Percentiles rank a stretch among this genome's conserved stretches.
phyloP scores from a whole-genome alignment of 352 stramenopile species.

The Peronospora belbahrii region DNA sequence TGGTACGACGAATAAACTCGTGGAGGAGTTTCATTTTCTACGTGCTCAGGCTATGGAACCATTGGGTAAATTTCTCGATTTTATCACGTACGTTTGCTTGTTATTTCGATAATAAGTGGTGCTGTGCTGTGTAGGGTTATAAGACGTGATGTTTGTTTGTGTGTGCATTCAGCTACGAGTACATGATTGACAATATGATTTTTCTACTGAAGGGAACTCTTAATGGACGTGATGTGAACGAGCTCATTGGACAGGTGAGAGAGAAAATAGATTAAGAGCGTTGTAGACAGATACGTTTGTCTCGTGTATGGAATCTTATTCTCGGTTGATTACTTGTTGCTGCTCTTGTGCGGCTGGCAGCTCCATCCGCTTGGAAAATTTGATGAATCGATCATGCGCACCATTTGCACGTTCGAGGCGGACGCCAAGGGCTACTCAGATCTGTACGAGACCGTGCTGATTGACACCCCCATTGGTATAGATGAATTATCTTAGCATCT shows the following conservation, averaged over 20 bases:
- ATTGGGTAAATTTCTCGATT: slow-evolving; percentile 95
- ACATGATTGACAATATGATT: slow-evolving; percentile 99
- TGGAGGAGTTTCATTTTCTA: slow-evolving; percentile 95
- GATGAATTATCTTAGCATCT: not conserved
- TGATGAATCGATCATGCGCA: slow-evolving; percentile 98
- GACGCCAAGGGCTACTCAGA: slow-evolving; percentile 97
- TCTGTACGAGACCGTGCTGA: slow-evolving; percentile 98
- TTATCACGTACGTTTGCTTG: slow-evolving; percentile 89
- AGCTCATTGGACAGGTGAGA: slow-evolving; percentile 90
- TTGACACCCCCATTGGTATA: slow-evolving; percentile 95
- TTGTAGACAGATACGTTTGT: not conserved
- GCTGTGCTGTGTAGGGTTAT: not conserved
- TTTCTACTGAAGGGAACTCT: slow-evolving; percentile 97
- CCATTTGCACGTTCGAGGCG: slow-evolving; percentile 97
- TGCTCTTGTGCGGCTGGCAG: slow-evolving; percentile 32
- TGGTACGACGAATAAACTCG: slow-evolving; percentile 85
- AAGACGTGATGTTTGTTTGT: not conserved
- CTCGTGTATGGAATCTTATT: too few relatives aligned
- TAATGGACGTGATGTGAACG: slow-evolving; percentile 93
- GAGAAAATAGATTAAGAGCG: not conserved
- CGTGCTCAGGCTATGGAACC: slow-evolving; percentile 94
- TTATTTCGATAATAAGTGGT: not conserved
- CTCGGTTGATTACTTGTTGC: not conserved
- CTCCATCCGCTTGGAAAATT: slow-evolving; percentile 98
- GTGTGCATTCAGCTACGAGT: slow-evolving; percentile 83